A percentile compares a stretch with the other conserved stretches of the same genome.
These are phyloP conservation scores for Fraxinus pennsylvanica DNA, from an alignment of 257 asterid genomes.

Conservation along the genomic window DNA sequence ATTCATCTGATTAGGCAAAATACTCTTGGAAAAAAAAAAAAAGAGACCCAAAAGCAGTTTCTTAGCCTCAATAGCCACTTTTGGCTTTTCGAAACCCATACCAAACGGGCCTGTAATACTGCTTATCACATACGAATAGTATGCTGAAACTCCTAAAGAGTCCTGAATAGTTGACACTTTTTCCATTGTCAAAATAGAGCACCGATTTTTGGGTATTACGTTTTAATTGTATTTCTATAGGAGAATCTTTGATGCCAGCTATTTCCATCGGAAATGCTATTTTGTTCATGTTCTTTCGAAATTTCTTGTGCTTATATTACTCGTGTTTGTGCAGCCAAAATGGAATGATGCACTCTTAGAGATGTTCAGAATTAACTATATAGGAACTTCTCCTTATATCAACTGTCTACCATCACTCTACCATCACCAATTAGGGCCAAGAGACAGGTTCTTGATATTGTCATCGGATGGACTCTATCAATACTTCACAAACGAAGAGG, in stretches of 20 bases:
- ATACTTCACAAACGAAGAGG: constrained; percentile 96
- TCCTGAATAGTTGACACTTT: background rate
- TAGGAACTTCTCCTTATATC: constrained; percentile 71
- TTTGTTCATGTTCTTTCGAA: background rate
- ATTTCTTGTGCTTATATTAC: constrained; percentile 18
- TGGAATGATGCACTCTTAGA: constrained; percentile 89
- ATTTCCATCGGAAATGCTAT: background rate
- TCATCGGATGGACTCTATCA: constrained; percentile 95
- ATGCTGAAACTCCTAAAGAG: background rate
- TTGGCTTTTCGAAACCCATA: background rate
- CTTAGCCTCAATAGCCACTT: background rate
- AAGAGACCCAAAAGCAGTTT: background rate
- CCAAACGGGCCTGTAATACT: background rate
- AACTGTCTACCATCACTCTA: constrained; percentile 73
- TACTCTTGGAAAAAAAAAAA: background rate
- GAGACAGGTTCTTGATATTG: constrained; percentile 71
- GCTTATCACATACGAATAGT: background rate
- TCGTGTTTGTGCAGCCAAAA: constrained; percentile 67
- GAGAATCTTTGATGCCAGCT: background rate
- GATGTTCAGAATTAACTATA: constrained; percentile 75
- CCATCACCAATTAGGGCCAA: constrained; percentile 74
- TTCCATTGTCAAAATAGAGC: background rate
- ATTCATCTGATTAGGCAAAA: background rate
- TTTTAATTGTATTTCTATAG: background rate
- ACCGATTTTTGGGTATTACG: background rate